phyloP scores from a whole-genome alignment of 2,329 filamentous ascomycete species.

The Botrytis fragariae region DNA sequence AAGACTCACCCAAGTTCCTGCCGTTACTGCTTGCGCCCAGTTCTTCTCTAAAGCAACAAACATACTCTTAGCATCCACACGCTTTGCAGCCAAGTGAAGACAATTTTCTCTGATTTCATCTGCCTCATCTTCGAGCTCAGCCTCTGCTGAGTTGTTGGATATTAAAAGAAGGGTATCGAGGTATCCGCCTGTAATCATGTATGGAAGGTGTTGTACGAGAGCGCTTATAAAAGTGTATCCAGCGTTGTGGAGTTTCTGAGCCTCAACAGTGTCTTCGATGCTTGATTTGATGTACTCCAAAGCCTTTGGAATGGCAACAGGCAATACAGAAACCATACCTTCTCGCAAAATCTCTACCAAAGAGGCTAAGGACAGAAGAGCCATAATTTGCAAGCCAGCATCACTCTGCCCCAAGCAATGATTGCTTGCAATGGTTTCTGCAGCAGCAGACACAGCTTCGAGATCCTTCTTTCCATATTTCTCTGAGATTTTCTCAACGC shows the following conservation, averaged over 20 bases:
- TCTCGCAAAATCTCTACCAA: conserved; percentile 86
- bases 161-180: conserved; percentile 69
- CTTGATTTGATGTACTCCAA: conserved; percentile 69
- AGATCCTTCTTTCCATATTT: conserved; percentile 93
- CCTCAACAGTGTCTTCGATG: conserved; percentile 51
- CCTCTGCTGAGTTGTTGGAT: conserved; percentile 68
- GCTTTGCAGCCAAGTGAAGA: conserved; percentile 70
- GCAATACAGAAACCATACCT: conserved; percentile 79
- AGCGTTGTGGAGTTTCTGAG: conserved; percentile 73
- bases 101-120: conserved; percentile 66
- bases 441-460: conserved; percentile 70
- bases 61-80: conserved; percentile 73
- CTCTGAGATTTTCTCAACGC: conserved; percentile 88
- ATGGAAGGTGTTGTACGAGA: conserved; percentile 79
- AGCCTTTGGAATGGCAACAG: conserved; percentile 68
- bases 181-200: conserved; percentile 78
- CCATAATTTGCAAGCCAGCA: conserved; percentile 71
- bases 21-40: conserved; percentile 62
- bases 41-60: conserved; percentile 71
- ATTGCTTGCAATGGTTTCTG: conserved; percentile 71
- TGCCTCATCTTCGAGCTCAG: conserved; percentile 58
- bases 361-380: conserved; percentile 84
- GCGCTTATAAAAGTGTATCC: conserved; percentile 76
- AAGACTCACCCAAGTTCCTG: conserved; percentile 59
- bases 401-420: conserved; percentile 75